phyloP scores from a whole-genome alignment of 2,329 filamentous ascomycete species.

The Plectosphaerella cucumerina region DNA sequence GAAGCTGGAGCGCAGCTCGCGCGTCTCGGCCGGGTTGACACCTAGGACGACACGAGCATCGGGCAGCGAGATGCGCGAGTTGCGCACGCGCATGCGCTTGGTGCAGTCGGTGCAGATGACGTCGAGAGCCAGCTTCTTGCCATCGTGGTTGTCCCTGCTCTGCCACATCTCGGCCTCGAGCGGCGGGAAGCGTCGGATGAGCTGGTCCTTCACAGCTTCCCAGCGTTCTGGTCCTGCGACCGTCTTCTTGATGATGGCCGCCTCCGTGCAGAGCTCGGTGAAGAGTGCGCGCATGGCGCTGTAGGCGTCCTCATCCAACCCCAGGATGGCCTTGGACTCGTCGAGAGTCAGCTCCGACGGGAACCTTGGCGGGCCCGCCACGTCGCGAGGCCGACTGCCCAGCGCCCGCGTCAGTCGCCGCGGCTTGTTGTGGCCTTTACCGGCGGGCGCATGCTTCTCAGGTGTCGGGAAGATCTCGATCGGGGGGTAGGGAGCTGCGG shows the following conservation, averaged over 20 bases:
- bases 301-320: conserved; percentile 61
- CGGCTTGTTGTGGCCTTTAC: conserved; percentile 8
- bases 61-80: conserved; percentile 64
- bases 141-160: conserved; percentile 53
- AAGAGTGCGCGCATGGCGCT: conserved; percentile 62
- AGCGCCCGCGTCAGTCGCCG: conserved; percentile 8
- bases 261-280: conserved; percentile 63
- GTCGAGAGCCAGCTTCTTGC: conserved; percentile 67
- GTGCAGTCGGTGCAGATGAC: conserved; percentile 79
- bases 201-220: conserved; percentile 64
- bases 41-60: conserved; percentile 64
- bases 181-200: conserved; percentile 61
- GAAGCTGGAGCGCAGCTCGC: conserved; percentile 62
- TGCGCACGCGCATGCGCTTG: conserved; percentile 66
- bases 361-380: conserved; percentile 66
- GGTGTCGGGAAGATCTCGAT: not conserved
- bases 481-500: not conserved
- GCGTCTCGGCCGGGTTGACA: conserved; percentile 39
- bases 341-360: conserved; percentile 80
- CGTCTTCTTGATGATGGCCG: conserved; percentile 71
- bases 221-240: conserved; percentile 68
- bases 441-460: conserved; percentile 3
- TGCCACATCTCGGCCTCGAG: conserved; percentile 58
- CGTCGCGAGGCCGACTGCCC: conserved; percentile 55
- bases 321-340: conserved; percentile 68